Evolutionary conservation across 768 basidiomycete genomes (phyloP), one percentile per base, ranked within the genome.

Genomic region (Suillus cothurnatus): DNA sequence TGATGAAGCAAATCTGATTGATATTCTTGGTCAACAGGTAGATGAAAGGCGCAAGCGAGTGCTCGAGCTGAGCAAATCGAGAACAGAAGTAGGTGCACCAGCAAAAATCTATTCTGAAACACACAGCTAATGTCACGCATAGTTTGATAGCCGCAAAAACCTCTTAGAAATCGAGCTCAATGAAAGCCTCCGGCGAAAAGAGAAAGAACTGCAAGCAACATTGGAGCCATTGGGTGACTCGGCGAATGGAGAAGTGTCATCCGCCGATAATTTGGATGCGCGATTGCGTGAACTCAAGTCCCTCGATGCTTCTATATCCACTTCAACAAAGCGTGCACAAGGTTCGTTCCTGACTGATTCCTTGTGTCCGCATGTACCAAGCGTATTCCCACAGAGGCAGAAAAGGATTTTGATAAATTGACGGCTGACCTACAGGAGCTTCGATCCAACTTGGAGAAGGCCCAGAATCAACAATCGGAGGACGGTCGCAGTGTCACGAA

Each of bases 131-230:
- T 64, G 26, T 68, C 15, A 8, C 1, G 19, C 52, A 56, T 55
- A 75, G 73, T 77, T 94, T 68, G 88, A 92, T 47, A 85, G 87
- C 15, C 83, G 82, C 68, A 95, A 93, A 79, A 93, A 91, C 72
- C 77, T 89, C 5, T 78, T 97, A 34, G 95, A 97, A 73, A 96
- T 97, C 62, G 97, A 99, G 75, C 82, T 99, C 56, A 94, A 92
- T 68, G 97, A 99, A 75, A 89, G 89, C 69, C 82, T 99, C 17
- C 84, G 88, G 26, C 86, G 96, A 9, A 85, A 91, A 31, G 84
- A 88, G 52, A 91, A 94, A 59, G 97, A 96, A 69, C 73, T 99
- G 9, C 85, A 87, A 59, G 76, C 79, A 39, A 91, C 91, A 74
- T 78, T 98, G 14, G 95, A 97, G 68, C 79, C 84, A 28, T 78